Percentiles rank a stretch among this genome's conserved stretches.
These are phyloP conservation scores for Microcyclosporella mali DNA, from an alignment of 2,329 filamentous ascomycete species.

Conservation along the genomic window DNA sequence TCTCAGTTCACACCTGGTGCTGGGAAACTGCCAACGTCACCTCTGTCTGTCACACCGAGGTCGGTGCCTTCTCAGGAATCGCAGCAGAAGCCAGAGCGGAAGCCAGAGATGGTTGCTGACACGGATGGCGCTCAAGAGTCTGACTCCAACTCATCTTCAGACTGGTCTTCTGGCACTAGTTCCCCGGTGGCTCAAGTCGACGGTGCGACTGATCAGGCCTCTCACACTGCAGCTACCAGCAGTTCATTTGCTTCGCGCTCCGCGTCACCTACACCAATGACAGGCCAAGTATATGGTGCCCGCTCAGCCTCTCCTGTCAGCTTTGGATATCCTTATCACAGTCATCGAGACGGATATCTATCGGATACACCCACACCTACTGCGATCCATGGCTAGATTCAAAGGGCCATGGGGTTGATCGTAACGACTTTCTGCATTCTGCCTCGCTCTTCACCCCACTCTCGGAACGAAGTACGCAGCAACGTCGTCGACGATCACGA, in stretches of 20 bases:
- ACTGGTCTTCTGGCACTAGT: conserved; percentile 19
- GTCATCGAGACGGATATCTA: conserved; percentile 30
- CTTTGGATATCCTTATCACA: conserved; percentile 34
- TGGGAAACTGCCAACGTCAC: conserved; percentile 23
- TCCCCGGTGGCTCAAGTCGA: conserved; percentile 26
- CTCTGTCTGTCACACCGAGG: conserved; percentile 6
- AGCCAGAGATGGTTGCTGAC: neutral
- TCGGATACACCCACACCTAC: conserved; percentile 31
- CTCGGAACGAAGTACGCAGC: conserved; percentile 19
- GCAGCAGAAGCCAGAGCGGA: conserved; percentile 2
- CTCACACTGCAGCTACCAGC: conserved; percentile 15
- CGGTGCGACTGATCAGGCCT: conserved; percentile 22
- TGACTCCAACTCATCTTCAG: conserved; percentile 13
- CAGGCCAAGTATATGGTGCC: conserved; percentile 20
- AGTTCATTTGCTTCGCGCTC: conserved; percentile 27
- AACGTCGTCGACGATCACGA: conserved; percentile 16
- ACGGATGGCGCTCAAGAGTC: conserved; percentile 17
- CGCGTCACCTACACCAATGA: conserved; percentile 28
- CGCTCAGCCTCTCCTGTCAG: conserved; percentile 29
- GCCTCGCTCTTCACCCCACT: conserved; percentile 12
- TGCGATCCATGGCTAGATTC: conserved; percentile 30
- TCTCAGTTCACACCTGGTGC: conserved; percentile 32
- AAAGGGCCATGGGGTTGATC: conserved; percentile 6
- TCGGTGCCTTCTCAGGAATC: conserved; percentile 1
- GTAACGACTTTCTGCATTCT: conserved; percentile 10